Percentiles rank a stretch among this genome's conserved stretches.
Conservation (phyloP, 371 early-diverging fungal genomes). For the Apophysomyces elegans region DNA sequence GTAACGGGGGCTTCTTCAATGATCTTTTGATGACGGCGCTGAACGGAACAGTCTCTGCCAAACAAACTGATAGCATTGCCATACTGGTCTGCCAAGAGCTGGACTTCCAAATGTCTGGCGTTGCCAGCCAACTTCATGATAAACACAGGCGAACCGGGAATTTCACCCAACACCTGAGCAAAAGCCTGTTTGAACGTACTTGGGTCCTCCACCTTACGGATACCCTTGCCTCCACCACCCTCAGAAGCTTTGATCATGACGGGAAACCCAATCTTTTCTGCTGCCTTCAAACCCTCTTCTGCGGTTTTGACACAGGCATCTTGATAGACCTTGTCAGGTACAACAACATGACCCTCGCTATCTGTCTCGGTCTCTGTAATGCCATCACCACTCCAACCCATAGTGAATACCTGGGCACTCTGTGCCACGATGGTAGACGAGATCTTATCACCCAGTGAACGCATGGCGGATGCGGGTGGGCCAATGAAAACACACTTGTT, state of each 20-base stretch:
- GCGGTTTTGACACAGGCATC: slow-evolving; percentile 79
- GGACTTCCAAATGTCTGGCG: slow-evolving; percentile 98
- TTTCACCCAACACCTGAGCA: slow-evolving; percentile 89
- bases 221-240: slow-evolving; percentile 99
- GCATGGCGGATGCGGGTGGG: slow-evolving; percentile 98
- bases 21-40: slow-evolving; percentile 97
- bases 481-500: slow-evolving; percentile 94
- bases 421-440: slow-evolving; percentile 98
- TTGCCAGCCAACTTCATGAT: slow-evolving; percentile 96
- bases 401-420: slow-evolving; percentile 93
- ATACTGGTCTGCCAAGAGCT: slow-evolving; percentile 94
- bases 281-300: slow-evolving; percentile 80
- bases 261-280: slow-evolving; percentile 92
- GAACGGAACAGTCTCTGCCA: slow-evolving; percentile 98
- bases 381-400: slow-evolving; percentile 95
- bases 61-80: slow-evolving; percentile 98
- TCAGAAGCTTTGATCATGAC: slow-evolving; percentile 99
- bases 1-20: slow-evolving; percentile 97
- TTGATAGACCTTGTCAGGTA: slow-evolving; percentile 81
- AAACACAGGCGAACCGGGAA: slow-evolving; percentile 96
- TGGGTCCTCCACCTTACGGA: slow-evolving; percentile 85
- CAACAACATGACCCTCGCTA: slow-evolving; percentile 75
- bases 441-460: slow-evolving; percentile 98
- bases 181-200: slow-evolving; percentile 79
- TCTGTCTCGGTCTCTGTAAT: slow-evolving; percentile 72